Percentiles rank a stretch among this genome's conserved stretches.
Conservation (phyloP, 345 rosid genomes). For the Lumnitzera racemosa region DNA sequence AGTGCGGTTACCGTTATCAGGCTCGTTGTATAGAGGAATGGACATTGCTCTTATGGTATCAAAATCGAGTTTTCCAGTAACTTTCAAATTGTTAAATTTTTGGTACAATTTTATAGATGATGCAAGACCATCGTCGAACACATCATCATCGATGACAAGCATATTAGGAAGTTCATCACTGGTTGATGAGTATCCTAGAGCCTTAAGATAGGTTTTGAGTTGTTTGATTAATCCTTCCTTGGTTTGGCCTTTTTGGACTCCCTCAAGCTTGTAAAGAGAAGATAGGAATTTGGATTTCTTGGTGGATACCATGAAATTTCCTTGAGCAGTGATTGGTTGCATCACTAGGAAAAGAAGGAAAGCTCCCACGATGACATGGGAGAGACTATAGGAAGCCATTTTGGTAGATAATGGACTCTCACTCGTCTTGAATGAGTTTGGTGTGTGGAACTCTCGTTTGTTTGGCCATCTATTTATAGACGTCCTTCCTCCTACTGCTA, state of each 20-base stretch:
- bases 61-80: slow-evolving; percentile 10
- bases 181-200: slow-evolving; percentile 8
- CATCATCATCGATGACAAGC: slow-evolving; percentile 1
- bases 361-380: too few species aligned
- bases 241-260: slow-evolving; percentile 10
- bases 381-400: too few species aligned
- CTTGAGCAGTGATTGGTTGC: too few species aligned
- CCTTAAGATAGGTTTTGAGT: slow-evolving; percentile 9
- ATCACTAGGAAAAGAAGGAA: too few species aligned
- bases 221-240: not conserved
- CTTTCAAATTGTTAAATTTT: slow-evolving; percentile 1
- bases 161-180: not conserved
- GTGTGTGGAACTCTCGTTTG: too few species aligned
- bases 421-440: too few species aligned
- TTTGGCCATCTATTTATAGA: too few species aligned
- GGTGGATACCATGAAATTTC: too few species aligned
- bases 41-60: slow-evolving; percentile 6
- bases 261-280: not conserved
- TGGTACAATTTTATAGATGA: slow-evolving; percentile 12
- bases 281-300: too few species aligned
- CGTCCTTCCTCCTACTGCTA: too few species aligned
- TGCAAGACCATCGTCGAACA: slow-evolving; percentile 11
- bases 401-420: too few species aligned
- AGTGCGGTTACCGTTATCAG: slow-evolving; percentile 4
- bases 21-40: slow-evolving; percentile 17